Percentiles rank a stretch among this genome's conserved stretches.
Conservation (phyloP, 2,329 filamentous ascomycete genomes). For the Fusarium miscanthi region DNA sequence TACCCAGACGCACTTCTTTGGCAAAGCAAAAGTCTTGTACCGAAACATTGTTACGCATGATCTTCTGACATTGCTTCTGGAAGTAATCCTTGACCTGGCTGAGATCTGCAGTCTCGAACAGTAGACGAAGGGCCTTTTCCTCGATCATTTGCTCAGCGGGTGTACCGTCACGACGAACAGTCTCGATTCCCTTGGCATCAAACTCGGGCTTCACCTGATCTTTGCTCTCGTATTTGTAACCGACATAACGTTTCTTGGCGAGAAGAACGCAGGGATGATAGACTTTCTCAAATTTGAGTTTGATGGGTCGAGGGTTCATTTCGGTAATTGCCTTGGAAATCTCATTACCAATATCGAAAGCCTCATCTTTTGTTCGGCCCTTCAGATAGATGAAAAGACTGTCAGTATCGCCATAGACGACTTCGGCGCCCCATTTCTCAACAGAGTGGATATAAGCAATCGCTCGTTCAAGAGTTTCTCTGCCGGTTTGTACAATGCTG, state of each 20-base stretch:
- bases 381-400: slow-evolving; percentile 92
- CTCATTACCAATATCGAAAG: slow-evolving; percentile 92
- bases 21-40: slow-evolving; percentile 98
- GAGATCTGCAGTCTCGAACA: slow-evolving; percentile 91
- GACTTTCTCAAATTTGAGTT: slow-evolving; percentile 98
- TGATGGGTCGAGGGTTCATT: slow-evolving; percentile 90
- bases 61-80: slow-evolving; percentile 88
- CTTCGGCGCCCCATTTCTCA: slow-evolving; percentile 89
- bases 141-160: slow-evolving; percentile 97
- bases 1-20: slow-evolving; percentile 88
- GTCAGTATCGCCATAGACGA: slow-evolving; percentile 98
- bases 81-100: slow-evolving; percentile 92
- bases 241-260: slow-evolving; percentile 97
- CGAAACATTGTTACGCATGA: slow-evolving; percentile 88
- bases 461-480: slow-evolving; percentile 93
- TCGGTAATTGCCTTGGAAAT: slow-evolving; percentile 89
- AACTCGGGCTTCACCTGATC: slow-evolving; percentile 85
- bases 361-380: slow-evolving; percentile 86
- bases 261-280: slow-evolving; percentile 95
- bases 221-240: slow-evolving; percentile 91
- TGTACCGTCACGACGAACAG: slow-evolving; percentile 92
- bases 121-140: slow-evolving; percentile 86
- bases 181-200: slow-evolving; percentile 98
- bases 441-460: slow-evolving; percentile 93
- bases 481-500: slow-evolving; percentile 95